Evolutionary conservation across 2,329 filamentous ascomycete species (phyloP).

Genomic region (Didymella exigua): DNA sequence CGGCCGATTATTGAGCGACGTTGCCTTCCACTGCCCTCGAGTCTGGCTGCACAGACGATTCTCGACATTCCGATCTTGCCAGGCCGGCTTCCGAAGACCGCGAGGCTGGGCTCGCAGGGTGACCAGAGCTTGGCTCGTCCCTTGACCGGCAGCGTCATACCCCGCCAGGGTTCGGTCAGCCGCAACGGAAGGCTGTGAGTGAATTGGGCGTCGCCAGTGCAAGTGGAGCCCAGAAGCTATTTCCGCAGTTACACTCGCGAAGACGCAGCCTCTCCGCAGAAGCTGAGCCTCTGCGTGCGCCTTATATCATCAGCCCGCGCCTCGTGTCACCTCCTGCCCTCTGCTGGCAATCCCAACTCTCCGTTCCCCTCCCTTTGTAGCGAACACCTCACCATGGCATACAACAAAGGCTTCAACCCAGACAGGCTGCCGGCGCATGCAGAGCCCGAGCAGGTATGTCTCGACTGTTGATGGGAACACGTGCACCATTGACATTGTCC

Average conservation of each 20-base stretch:
- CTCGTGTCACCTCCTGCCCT: neutral
- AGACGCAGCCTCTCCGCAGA: conserved; percentile 9
- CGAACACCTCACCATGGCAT: conserved; percentile 70
- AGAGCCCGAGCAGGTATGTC: conserved; percentile 71
- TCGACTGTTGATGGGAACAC: conserved; percentile 25
- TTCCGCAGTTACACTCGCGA: neutral
- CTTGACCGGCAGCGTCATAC: conserved; percentile 29
- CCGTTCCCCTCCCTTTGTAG: neutral
- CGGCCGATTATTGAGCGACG: neutral
- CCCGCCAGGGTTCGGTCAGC: conserved; percentile 33
- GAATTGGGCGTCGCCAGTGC: conserved; percentile 29
- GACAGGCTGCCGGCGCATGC: conserved; percentile 92
- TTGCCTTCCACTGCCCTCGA: neutral
- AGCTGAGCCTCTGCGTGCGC: conserved; percentile 11
- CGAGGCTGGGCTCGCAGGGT: conserved; percentile 8
- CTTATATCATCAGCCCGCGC: conserved; percentile 9
- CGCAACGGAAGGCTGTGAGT: conserved; percentile 34
- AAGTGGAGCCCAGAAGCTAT: conserved; percentile 13
- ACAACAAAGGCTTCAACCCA: conserved; percentile 90
- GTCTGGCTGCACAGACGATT: neutral
- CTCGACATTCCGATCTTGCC: conserved; percentile 6
- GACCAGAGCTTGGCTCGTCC: conserved; percentile 6
- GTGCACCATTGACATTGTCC: conserved; percentile 1
- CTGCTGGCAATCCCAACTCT: conserved; percentile 3
- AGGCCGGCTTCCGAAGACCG: conserved; percentile 12